Evolutionary conservation across 192 early-diverging fungal species (phyloP).

Genomic region (Geosiphon pyriformis): DNA sequence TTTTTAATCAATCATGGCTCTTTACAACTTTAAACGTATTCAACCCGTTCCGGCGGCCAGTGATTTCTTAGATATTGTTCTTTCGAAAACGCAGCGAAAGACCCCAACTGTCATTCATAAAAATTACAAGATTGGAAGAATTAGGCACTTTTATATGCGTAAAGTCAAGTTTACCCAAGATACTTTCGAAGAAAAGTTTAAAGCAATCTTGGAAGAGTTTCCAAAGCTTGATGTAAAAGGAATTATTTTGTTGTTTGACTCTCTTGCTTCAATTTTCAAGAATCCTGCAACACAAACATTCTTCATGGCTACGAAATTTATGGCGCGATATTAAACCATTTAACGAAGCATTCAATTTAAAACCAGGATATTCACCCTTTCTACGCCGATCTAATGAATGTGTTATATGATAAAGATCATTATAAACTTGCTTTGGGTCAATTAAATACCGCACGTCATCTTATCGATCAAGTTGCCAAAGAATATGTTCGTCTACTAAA

Average conservation of each 20-base stretch:
- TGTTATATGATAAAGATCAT: constrained; percentile 99
- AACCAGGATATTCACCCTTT: constrained; percentile 96
- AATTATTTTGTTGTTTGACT: neutral
- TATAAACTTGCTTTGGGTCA: constrained; percentile 99
- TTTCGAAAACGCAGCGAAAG: constrained; percentile 98
- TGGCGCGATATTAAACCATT: no score
- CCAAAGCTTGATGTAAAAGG: constrained; percentile 89
- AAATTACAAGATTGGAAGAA: constrained; percentile 94
- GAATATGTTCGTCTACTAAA: constrained; percentile 96
- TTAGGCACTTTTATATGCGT: constrained; percentile 98
- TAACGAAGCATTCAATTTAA: neutral
- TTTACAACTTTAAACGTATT: constrained; percentile 99
- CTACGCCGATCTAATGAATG: constrained; percentile 99
- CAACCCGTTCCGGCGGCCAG: constrained; percentile 84
- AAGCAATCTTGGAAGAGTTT: constrained; percentile 89
- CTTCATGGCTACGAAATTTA: neutral
- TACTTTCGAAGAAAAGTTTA: constrained; percentile 93
- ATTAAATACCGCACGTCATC: constrained; percentile 94
- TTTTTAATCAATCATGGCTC: no score
- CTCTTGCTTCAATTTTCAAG: neutral
- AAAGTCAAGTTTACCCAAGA: constrained; percentile 99
- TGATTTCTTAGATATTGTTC: constrained; percentile 97
- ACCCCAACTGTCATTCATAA: constrained; percentile 94
- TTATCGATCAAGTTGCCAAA: constrained; percentile 96
- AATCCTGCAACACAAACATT: neutral